These are phyloP conservation scores for Colletotrichum lindemuthianum DNA, from an alignment of 2,329 filamentous ascomycete species.

Conservation along the genomic window DNA sequence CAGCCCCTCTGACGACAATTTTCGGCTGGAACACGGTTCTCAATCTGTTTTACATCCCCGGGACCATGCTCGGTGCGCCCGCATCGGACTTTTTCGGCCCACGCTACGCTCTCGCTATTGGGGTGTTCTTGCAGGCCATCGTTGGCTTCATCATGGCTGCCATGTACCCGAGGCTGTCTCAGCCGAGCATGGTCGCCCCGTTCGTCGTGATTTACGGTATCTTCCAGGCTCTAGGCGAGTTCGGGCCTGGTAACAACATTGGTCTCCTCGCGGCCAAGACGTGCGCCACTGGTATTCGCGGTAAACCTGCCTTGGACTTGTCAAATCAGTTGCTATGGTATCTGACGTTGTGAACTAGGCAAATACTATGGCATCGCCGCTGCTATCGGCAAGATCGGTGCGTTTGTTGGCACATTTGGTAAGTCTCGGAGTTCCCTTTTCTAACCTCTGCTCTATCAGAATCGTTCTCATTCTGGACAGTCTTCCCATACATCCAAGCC, in stretches of 20 bases:
- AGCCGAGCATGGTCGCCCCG: constrained; percentile 72
- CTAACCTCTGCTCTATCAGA: too few species aligned
- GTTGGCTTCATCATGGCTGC: constrained; percentile 92
- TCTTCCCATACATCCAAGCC: constrained; percentile 78
- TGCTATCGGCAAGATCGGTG: constrained; percentile 79
- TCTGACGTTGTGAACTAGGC: background rate
- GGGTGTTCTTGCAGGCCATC: constrained; percentile 77
- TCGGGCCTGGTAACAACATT: constrained; percentile 92
- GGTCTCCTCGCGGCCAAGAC: constrained; percentile 88
- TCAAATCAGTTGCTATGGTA: background rate
- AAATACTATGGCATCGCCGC: constrained; percentile 77
- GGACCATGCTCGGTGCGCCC: constrained; percentile 80
- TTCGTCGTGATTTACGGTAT: constrained; percentile 85
- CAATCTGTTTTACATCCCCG: constrained; percentile 90
- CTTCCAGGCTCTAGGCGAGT: constrained; percentile 80
- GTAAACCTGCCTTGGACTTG: constrained; percentile 43
- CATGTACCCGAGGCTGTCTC: constrained; percentile 76
- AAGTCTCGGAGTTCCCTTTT: background rate
- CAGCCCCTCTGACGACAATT: constrained; percentile 74
- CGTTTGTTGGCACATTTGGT: constrained; percentile 82
- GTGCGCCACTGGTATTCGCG: constrained; percentile 86
- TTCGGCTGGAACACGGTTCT: constrained; percentile 92
- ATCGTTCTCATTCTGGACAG: constrained; percentile 40
- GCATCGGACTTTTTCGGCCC: constrained; percentile 83
- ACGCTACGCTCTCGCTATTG: constrained; percentile 75